phyloP scores from a whole-genome alignment of 805 yeast species.

The Lipomyces oligophaga region DNA sequence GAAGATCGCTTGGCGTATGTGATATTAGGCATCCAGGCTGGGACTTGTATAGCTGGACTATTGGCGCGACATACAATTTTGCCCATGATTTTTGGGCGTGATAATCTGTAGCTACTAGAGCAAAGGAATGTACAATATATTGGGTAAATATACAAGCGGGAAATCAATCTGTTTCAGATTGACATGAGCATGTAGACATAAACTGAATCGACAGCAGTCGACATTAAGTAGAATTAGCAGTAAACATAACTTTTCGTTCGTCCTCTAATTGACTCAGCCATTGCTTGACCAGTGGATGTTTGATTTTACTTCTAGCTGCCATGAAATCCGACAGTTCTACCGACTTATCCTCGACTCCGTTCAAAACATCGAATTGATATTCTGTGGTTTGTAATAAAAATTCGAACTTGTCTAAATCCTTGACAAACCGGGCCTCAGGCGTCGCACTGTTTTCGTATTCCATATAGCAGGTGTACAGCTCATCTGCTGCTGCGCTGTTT shows the following conservation, averaged over 20 bases:
- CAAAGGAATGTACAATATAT: neutral
- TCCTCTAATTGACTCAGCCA: constrained; percentile 60
- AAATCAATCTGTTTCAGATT: too few species aligned
- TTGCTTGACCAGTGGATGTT: constrained; percentile 35
- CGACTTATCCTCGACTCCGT: constrained; percentile 38
- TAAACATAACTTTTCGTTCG: constrained; percentile 39
- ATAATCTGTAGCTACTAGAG: constrained; percentile 51
- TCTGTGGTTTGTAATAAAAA: constrained; percentile 55
- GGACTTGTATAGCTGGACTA: constrained; percentile 50
- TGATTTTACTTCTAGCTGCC: constrained; percentile 56
- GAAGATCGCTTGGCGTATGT: constrained; percentile 70
- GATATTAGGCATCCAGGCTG: constrained; percentile 55
- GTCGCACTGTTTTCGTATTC: constrained; percentile 84
- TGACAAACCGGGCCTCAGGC: constrained; percentile 82
- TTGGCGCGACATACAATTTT: constrained; percentile 81
- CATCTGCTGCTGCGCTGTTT: constrained; percentile 57
- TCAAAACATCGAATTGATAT: constrained; percentile 66
- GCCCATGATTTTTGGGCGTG: constrained; percentile 81
- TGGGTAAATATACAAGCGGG: too few species aligned
- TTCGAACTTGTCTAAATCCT: constrained; percentile 91
- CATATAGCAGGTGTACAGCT: constrained; percentile 69
- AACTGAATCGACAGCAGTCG: neutral
- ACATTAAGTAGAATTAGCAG: constrained; percentile 9
- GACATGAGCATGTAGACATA: neutral
- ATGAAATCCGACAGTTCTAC: constrained; percentile 66